Evolutionary conservation across 345 rosid species (phyloP).

Genomic region (Gossypium raimondii): DNA sequence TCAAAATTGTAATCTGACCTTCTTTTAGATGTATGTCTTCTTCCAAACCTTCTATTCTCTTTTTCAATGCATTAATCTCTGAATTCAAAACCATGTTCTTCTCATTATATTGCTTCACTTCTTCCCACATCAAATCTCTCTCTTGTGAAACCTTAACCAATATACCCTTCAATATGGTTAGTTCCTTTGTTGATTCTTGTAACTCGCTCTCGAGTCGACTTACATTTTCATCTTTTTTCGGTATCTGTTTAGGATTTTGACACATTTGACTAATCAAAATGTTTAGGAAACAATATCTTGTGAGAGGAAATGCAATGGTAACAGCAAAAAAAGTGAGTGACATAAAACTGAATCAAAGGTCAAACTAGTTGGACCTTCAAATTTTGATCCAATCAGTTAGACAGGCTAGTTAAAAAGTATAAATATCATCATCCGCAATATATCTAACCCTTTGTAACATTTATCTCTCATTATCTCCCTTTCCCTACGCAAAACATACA

Average conservation of each 20-base stretch:
- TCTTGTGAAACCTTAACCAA: constrained; percentile 66
- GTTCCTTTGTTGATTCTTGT: constrained; percentile 55
- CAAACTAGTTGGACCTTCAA: too few species aligned
- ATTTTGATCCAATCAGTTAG: too few species aligned
- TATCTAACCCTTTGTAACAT: too few species aligned
- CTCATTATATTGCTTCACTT: constrained; percentile 70
- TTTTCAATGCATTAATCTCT: constrained; percentile 58
- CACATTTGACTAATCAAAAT: neutral
- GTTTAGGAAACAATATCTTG: too few species aligned
- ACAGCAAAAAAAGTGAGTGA: too few species aligned
- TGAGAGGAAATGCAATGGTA: neutral
- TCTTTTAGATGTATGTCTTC: constrained; percentile 79
- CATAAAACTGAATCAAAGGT: too few species aligned
- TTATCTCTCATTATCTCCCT: too few species aligned
- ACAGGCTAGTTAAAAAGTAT: too few species aligned
- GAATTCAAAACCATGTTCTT: constrained; percentile 74
- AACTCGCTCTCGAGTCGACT: constrained; percentile 46
- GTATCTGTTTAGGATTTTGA: constrained; percentile 34
- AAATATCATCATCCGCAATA: too few species aligned
- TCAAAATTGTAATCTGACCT: constrained; percentile 85
- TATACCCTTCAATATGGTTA: constrained; percentile 38
- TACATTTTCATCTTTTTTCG: constrained; percentile 63
- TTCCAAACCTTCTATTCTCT: constrained; percentile 62
- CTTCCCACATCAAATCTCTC: constrained; percentile 80
- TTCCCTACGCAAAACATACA: too few species aligned